Conservation (phyloP, 306 rosid species). For the Luffa aegyptiaca region DNA sequence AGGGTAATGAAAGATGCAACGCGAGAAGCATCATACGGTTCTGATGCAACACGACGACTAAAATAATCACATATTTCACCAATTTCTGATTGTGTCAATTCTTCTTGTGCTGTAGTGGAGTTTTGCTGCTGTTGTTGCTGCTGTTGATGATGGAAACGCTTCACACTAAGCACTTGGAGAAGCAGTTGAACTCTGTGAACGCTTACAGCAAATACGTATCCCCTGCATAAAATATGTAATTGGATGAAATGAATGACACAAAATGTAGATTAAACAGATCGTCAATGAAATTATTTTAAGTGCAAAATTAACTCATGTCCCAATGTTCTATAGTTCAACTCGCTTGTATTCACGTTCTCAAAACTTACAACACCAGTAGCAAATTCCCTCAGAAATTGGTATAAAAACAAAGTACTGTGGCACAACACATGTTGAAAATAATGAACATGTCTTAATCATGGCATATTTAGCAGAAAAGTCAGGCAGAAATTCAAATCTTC, state of each 20-base stretch:
- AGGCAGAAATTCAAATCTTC: neutral
- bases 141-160: conserved; percentile 94
- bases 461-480: neutral
- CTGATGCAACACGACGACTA: conserved; percentile 98
- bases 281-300: neutral
- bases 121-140: conserved; percentile 76
- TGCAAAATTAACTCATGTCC: neutral
- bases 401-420: neutral
- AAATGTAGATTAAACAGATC: neutral
- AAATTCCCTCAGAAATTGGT: neutral
- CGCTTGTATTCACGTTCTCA: neutral
- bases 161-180: conserved; percentile 96
- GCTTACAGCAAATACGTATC: conserved; percentile 98
- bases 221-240: conserved; percentile 47
- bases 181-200: conserved; percentile 98
- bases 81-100: conserved; percentile 73
- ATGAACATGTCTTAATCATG: neutral
- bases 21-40: conserved; percentile 98
- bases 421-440: neutral
- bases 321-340: neutral
- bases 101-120: conserved; percentile 69
- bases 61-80: conserved; percentile 95
- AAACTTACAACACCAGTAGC: neutral
- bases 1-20: conserved; percentile 98
- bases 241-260: conserved; percentile 5